phyloP scores from a whole-genome alignment of 1,284 basidiomycete species.

The Pseudomicrostroma phylloplanum region DNA sequence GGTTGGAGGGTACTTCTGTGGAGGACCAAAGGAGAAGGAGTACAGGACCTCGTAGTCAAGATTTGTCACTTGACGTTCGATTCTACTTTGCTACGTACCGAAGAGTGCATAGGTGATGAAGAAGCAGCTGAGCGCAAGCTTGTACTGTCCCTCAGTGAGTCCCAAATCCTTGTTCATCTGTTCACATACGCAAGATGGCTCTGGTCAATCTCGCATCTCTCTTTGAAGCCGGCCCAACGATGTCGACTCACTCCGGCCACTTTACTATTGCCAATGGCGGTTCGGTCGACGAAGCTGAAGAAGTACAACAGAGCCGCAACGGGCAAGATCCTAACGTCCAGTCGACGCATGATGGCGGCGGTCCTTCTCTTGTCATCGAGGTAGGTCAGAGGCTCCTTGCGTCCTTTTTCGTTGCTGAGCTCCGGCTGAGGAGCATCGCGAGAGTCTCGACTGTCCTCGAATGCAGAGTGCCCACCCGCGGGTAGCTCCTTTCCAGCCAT shows the following conservation, averaged over 20 bases:
- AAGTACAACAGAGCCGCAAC: constrained; percentile 39
- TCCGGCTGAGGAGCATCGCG: too few species aligned
- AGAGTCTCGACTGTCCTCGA: too few species aligned
- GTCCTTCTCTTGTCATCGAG: not conserved
- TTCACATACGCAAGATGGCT: too few species aligned
- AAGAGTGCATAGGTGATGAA: constrained; percentile 64
- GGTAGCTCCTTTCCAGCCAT: too few species aligned
- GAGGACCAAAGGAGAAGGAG: not conserved
- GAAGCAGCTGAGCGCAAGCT: constrained; percentile 38
- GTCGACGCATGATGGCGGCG: not conserved
- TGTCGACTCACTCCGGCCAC: not conserved
- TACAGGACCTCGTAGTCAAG: too few species aligned
- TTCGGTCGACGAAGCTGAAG: constrained; percentile 52
- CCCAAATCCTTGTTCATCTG: constrained; percentile 21
- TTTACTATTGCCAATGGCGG: constrained; percentile 52
- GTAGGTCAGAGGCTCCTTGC: too few species aligned
- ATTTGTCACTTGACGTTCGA: too few species aligned
- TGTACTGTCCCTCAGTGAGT: constrained; percentile 55
- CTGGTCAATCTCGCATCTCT: too few species aligned
- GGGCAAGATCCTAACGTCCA: constrained; percentile 33
- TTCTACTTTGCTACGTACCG: constrained; percentile 32
- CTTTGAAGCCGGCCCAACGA: too few species aligned
- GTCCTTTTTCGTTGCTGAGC: too few species aligned
- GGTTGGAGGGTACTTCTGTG: constrained; percentile 62
- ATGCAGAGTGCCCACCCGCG: too few species aligned